Evolutionary conservation across 306 rosid genomes (phyloP), one percentile per base, ranked within the genome.

Genomic region (Boehmeria nivea): DNA sequence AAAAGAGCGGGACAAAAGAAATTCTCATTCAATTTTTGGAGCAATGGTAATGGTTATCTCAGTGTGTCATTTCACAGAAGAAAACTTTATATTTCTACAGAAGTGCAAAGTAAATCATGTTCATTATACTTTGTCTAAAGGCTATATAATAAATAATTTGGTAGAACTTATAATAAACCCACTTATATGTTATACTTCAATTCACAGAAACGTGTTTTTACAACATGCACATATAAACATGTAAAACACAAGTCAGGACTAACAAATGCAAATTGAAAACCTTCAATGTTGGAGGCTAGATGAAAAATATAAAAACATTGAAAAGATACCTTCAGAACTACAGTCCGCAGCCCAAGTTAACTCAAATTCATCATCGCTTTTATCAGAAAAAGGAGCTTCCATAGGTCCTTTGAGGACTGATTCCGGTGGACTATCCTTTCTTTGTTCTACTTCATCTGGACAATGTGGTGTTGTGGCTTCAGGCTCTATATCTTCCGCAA

Each of bases 401-500:
- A 71, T 61, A 24, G 68, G 54, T 65, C 70, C 61, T 20, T 50
- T 22, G 36, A 71, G 72, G 66, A 67, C 63, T 57, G 81, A 68
- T 56, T 62, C 72, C 1, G 83, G 80, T 26, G 83, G 73, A 55
- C 60, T 49, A 52, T 15, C 36, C 28, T 71, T 67, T 52, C 43
- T 69, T 24, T 27, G 57, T 12, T 70, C 70, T 68, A 51, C 56
- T 39, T 66, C 51, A 24, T 77, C 79, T 71, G 53, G 62, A 67
- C 28, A 54, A 65, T 54, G 71, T 19, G 58, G 59, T 53, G 28
- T 48, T 15, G 42, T 21, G 63, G 52, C 70, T 69, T 69, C 78
- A n/a, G 60, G 37, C 59, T 83, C 87, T 64, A 80, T 28, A 43
- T 70, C 76, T 12, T 86, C 95, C 15, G 82, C 78, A 59, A 77